Evolutionary conservation across 1,139 yeast genomes (phyloP), one percentile per base, ranked within the genome.

Genomic region (Zygosaccharomyces sapae): DNA sequence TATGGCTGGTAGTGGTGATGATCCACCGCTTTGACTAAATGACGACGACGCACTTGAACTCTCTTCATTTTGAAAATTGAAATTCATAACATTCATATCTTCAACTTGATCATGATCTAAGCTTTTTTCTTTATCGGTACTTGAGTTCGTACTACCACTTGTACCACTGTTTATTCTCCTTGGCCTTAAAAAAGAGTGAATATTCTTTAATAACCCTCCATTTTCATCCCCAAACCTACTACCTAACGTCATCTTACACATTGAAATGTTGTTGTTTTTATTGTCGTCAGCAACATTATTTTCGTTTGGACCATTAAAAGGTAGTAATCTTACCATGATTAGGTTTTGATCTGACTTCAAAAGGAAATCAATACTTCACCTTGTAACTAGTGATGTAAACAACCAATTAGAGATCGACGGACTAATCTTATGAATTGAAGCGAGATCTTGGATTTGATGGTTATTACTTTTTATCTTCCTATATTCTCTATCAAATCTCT

Each of bases 141-240:
- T 18, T 13, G 13, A n/a, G 13, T 12, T 12, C 33, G 13, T 31
- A 31, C 18, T 31, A 6, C 13, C 34, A 31, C 16, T 31, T 9
- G 34, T 31, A 31, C 18, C 16, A 18, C 41, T 38, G 10, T 33
- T 34, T 24, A 30, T 48, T 33, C 38, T 48, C 13, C 40, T 43
- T 20, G 47, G 43, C 34, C 38, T 45, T 19, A 48, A 41, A n/a
- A 48, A 38, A 4, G 49, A 45, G 34, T 48, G 51, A 29, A 48
- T 45, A 27, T 44, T 48, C 40, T 38, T 48, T 33, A 48, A 44
- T 19, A 48, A 40, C 34, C 39, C 38, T 31, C 45, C 42, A 24
- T 45, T 48, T 10, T 45, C 49, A 18, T 48, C 46, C 13, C 34
- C 19, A 35, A 48, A 48, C 18, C 43, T 19, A 38, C 45, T 40